These are phyloP conservation scores for Beauveria pseudobassiana DNA, from an alignment of 2,329 filamentous ascomycete species.

Conservation along the genomic window DNA sequence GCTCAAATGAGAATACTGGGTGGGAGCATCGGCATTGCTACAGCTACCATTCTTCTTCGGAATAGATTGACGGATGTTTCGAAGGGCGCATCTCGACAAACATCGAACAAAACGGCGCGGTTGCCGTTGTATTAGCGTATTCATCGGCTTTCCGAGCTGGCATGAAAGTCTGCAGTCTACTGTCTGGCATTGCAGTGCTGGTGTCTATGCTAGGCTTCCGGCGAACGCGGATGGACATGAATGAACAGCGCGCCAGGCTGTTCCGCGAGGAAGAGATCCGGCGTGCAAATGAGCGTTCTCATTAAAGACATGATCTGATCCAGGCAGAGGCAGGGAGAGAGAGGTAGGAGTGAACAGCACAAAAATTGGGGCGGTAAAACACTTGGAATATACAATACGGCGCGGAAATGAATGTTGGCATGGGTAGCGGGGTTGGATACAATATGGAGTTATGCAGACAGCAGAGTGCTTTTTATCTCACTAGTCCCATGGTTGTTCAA, in stretches of 20 bases:
- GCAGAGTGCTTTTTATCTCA: background rate
- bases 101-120: slow-evolving; percentile 18
- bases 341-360: background rate
- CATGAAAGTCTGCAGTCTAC: slow-evolving; percentile 37
- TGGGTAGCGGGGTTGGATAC: background rate
- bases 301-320: background rate
- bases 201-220: slow-evolving; percentile 33
- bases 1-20: slow-evolving; percentile 45
- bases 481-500: background rate
- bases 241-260: slow-evolving; percentile 17
- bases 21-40: slow-evolving; percentile 47
- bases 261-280: background rate
- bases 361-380: background rate
- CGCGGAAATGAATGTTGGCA: background rate
- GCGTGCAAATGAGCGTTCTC: background rate
- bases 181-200: slow-evolving; percentile 34
- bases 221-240: slow-evolving; percentile 22
- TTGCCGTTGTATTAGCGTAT: slow-evolving; percentile 31
- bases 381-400: background rate
- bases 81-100: slow-evolving; percentile 16
- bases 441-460: background rate
- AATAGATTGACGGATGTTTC: slow-evolving; percentile 18
- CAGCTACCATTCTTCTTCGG: slow-evolving; percentile 40
- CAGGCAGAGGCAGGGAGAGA: background rate
- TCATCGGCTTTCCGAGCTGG: slow-evolving; percentile 36